These are phyloP conservation scores for Irpex sp. DNA, from an alignment of 1,284 basidiomycete species.

Conservation along the genomic window DNA sequence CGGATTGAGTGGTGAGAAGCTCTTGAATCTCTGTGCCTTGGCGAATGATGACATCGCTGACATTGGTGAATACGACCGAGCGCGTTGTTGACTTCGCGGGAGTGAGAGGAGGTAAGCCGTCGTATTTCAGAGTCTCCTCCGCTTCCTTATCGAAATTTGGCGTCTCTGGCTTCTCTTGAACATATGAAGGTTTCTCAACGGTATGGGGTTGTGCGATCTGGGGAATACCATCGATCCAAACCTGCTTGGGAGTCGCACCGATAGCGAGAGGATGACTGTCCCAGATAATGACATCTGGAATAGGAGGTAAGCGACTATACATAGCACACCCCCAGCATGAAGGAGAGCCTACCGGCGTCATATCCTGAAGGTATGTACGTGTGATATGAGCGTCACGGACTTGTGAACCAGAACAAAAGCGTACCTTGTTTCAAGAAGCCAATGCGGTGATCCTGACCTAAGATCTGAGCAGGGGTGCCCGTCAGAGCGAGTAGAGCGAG, in stretches of 20 bases:
- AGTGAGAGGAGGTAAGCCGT: conserved; percentile 62
- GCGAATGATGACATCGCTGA: conserved; percentile 40
- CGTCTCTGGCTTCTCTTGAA: conserved; percentile 50
- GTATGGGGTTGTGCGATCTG: conserved; percentile 44
- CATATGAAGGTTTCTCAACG: conserved; percentile 42
- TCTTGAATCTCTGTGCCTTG: conserved; percentile 15
- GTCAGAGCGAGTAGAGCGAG: conserved; percentile 74
- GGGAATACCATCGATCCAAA: conserved; percentile 66
- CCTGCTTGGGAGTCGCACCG: conserved; percentile 67
- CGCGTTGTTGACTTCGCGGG: conserved; percentile 31
- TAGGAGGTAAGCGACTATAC: no score
- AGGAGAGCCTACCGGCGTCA: conserved; percentile 36
- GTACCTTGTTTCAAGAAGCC: conserved; percentile 67
- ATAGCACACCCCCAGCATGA: no score
- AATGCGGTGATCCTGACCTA: conserved; percentile 81
- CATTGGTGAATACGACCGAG: conserved; percentile 55
- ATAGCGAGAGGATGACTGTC: conserved; percentile 77
- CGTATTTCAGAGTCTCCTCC: conserved; percentile 47
- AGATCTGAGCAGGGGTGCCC: conserved; percentile 69
- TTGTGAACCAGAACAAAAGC: conserved; percentile 19
- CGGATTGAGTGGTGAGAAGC: conserved; percentile 14
- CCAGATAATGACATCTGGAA: conserved; percentile 58
- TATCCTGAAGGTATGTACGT: conserved; percentile 31
- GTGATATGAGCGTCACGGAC: neutral
- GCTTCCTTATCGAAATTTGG: conserved; percentile 66